phyloP scores from a whole-genome alignment of 1,284 basidiomycete genomes.

The Cutaneotrichosporon spelunceum region DNA sequence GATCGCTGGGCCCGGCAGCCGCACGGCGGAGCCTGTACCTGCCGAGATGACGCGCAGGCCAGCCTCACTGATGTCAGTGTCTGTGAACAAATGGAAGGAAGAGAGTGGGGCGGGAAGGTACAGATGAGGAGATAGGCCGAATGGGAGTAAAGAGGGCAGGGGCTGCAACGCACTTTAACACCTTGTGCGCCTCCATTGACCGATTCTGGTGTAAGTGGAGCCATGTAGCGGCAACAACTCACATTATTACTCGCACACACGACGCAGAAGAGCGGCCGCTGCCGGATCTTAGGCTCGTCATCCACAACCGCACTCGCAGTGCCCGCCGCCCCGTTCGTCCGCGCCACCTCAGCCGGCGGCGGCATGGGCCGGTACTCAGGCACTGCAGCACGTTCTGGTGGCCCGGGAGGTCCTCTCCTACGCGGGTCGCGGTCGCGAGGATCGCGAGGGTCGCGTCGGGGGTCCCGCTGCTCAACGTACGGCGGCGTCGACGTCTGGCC shows the following conservation, averaged over 20 bases:
- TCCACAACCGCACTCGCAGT: slow-evolving; percentile 16
- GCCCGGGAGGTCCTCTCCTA: slow-evolving; percentile 6
- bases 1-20: slow-evolving; percentile 90
- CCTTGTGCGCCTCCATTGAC: slow-evolving; percentile 97
- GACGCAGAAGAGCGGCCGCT: slow-evolving; percentile 83
- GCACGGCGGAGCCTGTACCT: slow-evolving; percentile 94
- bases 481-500: slow-evolving; percentile 13
- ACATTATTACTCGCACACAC: slow-evolving; percentile 98
- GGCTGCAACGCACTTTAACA: slow-evolving; percentile 67
- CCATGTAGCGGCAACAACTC: slow-evolving; percentile 33
- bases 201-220: slow-evolving; percentile 67
- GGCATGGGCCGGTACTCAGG: slow-evolving; percentile 11
- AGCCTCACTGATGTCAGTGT: slow-evolving; percentile 58
- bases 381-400: neutral
- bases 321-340: slow-evolving; percentile 6
- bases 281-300: slow-evolving; percentile 20
- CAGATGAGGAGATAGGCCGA: neutral
- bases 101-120: neutral
- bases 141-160: neutral
- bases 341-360: slow-evolving; percentile 5
- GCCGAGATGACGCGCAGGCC: slow-evolving; percentile 88
- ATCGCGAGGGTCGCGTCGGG: slow-evolving; percentile 9
- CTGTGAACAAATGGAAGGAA: neutral
- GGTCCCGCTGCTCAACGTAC: slow-evolving; percentile 1
- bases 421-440: slow-evolving; percentile 9